These are phyloP conservation scores for Evansstolkia leycettana DNA, from an alignment of 495 filamentous ascomycete genomes.

Conservation along the genomic window DNA sequence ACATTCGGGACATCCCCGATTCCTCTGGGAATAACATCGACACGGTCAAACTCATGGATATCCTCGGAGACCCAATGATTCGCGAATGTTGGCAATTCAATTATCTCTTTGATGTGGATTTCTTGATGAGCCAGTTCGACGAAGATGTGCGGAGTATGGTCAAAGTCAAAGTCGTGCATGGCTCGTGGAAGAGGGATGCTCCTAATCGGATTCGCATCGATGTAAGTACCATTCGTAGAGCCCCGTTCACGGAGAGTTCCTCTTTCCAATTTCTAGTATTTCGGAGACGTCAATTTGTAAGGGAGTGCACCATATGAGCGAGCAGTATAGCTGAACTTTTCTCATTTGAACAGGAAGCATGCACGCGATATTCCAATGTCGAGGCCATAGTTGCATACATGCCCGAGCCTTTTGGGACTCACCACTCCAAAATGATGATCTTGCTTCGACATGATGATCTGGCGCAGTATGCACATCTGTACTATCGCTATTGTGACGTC, in stretches of 20 bases:
- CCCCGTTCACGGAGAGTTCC: too few relatives aligned
- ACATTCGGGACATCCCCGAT: slow-evolving; percentile 50
- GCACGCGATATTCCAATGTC: slow-evolving; percentile 53
- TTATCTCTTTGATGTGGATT: slow-evolving; percentile 72
- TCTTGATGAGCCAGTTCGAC: slow-evolving; percentile 59
- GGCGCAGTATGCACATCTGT: slow-evolving; percentile 41
- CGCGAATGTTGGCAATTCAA: slow-evolving; percentile 87
- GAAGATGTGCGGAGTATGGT: slow-evolving; percentile 51
- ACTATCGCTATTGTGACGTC: background rate
- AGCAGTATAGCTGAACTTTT: too few relatives aligned
- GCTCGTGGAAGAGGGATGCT: slow-evolving; percentile 74
- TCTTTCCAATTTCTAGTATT: too few relatives aligned
- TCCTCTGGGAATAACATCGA: slow-evolving; percentile 46
- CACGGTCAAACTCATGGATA: slow-evolving; percentile 52
- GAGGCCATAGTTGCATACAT: slow-evolving; percentile 64
- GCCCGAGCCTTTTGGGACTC: slow-evolving; percentile 79
- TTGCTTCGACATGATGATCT: slow-evolving; percentile 63
- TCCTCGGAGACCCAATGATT: slow-evolving; percentile 74
- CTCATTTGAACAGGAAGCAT: slow-evolving; percentile 36
- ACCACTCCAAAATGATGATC: slow-evolving; percentile 82
- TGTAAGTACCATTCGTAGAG: too few relatives aligned
- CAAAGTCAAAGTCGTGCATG: slow-evolving; percentile 68
- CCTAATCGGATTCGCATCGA: slow-evolving; percentile 44
- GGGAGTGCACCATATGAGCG: too few relatives aligned
- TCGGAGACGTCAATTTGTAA: too few relatives aligned